phyloP scores from a whole-genome alignment of 2,329 filamentous ascomycete genomes.

The Metarhizium brunneum region DNA sequence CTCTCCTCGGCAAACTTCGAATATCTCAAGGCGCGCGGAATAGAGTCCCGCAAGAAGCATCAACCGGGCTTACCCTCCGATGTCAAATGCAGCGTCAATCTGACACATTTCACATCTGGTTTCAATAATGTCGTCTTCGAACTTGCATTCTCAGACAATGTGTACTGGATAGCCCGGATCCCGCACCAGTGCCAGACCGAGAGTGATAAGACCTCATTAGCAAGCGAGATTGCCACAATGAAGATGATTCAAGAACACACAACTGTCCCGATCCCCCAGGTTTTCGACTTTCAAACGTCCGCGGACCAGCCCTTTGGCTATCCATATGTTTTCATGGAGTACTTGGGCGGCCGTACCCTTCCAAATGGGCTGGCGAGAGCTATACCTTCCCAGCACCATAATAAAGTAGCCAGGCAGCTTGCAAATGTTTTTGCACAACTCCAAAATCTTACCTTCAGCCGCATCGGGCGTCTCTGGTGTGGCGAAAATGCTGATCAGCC shows the following conservation, averaged over 20 bases:
- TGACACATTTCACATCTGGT: slow-evolving; percentile 11
- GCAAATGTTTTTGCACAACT: slow-evolving; percentile 15
- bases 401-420: slow-evolving; percentile 17
- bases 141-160: slow-evolving; percentile 17
- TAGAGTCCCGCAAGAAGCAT: slow-evolving; percentile 8
- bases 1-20: slow-evolving; percentile 10
- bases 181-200: slow-evolving; percentile 10
- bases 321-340: slow-evolving; percentile 18
- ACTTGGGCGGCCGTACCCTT: slow-evolving; percentile 11
- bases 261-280: slow-evolving; percentile 13
- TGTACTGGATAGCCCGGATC: slow-evolving; percentile 17
- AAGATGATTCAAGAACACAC: slow-evolving; percentile 13
- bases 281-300: slow-evolving; percentile 14
- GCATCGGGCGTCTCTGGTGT: slow-evolving; percentile 18
- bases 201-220: slow-evolving; percentile 12
- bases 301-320: slow-evolving; percentile 15
- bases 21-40: slow-evolving; percentile 8
- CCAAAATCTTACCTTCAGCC: slow-evolving; percentile 15
- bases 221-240: slow-evolving; percentile 21
- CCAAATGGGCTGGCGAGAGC: slow-evolving; percentile 6
- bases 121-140: slow-evolving; percentile 17
- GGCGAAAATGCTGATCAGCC: slow-evolving; percentile 15
- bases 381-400: slow-evolving; percentile 11
- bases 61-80: slow-evolving; percentile 6
- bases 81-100: slow-evolving; percentile 8